These are phyloP conservation scores for Sporobolus alterniflorus DNA, from an alignment of 202 grass and related monocot species.

Conservation along the genomic window DNA sequence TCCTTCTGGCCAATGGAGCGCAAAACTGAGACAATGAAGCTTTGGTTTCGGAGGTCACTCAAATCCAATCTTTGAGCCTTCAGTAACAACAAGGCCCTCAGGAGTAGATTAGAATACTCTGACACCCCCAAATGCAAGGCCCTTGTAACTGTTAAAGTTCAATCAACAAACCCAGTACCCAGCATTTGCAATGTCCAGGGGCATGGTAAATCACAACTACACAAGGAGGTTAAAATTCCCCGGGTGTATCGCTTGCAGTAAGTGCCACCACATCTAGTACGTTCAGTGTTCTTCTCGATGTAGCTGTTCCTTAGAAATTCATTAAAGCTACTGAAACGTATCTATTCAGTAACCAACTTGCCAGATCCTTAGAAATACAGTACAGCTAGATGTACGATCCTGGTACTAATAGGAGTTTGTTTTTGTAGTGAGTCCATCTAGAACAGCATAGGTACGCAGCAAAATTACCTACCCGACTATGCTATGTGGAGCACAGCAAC, in stretches of 20 bases:
- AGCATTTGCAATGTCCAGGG: not conserved
- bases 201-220: not conserved
- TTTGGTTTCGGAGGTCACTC: slow-evolving; percentile 1
- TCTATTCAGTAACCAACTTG: not conserved
- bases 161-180: no score
- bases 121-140: slow-evolving; percentile 11
- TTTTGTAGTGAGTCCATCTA: not conserved
- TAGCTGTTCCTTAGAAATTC: not conserved
- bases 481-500: not conserved
- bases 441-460: not conserved
- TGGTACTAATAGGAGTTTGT: not conserved
- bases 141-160: slow-evolving; percentile 32
- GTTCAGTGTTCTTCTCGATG: not conserved
- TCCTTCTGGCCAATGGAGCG: not conserved
- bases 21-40: not conserved
- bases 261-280: not conserved
- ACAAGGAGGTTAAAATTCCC: not conserved
- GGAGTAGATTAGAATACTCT: slow-evolving; percentile 14
- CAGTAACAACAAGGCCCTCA: not conserved
- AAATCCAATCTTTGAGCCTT: not conserved
- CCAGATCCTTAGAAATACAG: slow-evolving; percentile 9
- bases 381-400: not conserved
- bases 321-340: slow-evolving; percentile 6
- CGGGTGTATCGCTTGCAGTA: not conserved
- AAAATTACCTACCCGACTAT: not conserved